Evolutionary conservation across 208 protist species (phyloP), one percentile per base, ranked within the genome.

Genomic region (Porcisia deanei): DNA sequence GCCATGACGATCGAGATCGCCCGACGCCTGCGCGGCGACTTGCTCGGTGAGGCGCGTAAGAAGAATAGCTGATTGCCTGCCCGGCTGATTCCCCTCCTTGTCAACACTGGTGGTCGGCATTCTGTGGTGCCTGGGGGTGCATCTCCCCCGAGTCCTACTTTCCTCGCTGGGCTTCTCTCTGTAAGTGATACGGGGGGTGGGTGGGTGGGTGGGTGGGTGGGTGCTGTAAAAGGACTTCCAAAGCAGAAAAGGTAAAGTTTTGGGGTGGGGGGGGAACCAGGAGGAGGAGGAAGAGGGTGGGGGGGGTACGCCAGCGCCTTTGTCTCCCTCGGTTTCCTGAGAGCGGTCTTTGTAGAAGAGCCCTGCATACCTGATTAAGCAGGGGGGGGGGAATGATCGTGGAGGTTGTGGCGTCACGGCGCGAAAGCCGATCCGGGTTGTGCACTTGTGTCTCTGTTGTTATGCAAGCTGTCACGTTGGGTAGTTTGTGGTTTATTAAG

Each of bases 1-100:
- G 82, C 94, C 59, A 79, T 97, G 73, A 97, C 88, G 7, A 73
- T 97, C 16, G 90, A 95, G 47, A 89, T 97, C 53, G 92, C 90
- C n/a, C 88, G 88, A 0, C 90, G 92, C 18, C 84, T 97, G 30
- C 92, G 92, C 59, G 90, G 91, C 34, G 92, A 97, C 72, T 87
- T 97, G 67, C 49, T 97, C 18, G 79, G 79, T 61, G 90, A 97
- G 65, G 82, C 79, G 14, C 85, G 73, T 3, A 93, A 90, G 76
- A 73, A 39, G 1, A 43, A 18, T 39, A 60, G 49, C 25, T 73
- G 34, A 59, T 18, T 25, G 10, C 18, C 68, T 25, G 0, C 45
- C 25, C 30, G 30, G 3, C 45, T 4, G 0, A 3, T 7, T n/a
- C 16, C 63, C 41, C 14, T 47, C 18, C 6, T 9, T 68, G 22